phyloP scores from a whole-genome alignment of 345 rosid genomes.

The Iberis pinnata region DNA sequence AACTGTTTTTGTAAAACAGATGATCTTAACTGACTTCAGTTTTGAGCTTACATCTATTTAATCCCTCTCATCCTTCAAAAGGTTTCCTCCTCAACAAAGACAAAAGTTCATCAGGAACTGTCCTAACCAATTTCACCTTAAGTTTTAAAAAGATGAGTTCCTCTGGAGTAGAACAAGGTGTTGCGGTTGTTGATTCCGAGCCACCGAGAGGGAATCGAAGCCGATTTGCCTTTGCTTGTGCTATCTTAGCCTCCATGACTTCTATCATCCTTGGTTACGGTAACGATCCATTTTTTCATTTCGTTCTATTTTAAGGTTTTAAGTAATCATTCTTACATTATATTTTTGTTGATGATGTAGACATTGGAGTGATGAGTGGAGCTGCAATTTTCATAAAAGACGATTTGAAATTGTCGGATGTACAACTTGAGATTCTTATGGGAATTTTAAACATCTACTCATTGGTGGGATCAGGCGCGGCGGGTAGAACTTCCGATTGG shows the following conservation, averaged over 20 bases:
- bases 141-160: conserved; percentile 5
- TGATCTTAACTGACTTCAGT: conserved; percentile 1
- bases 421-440: conserved; percentile 51
- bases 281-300: conserved; percentile 26
- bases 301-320: not conserved
- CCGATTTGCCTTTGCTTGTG: conserved; percentile 46
- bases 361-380: conserved; percentile 35
- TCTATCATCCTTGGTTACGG: conserved; percentile 71
- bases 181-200: not conserved
- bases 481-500: conserved; percentile 59
- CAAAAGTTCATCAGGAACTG: not conserved
- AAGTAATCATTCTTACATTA: not conserved
- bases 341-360: conserved; percentile 7
- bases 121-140: not conserved
- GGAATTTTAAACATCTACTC: conserved; percentile 57
- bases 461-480: conserved; percentile 45
- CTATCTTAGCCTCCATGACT: conserved; percentile 65
- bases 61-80: conserved; percentile 1
- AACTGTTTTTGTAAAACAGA: not conserved
- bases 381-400: conserved; percentile 26
- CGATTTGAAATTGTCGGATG: conserved; percentile 15
- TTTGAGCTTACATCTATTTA: conserved; percentile 14
- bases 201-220: conserved; percentile 23
- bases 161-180: conserved; percentile 16
- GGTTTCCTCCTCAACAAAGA: conserved; percentile 5